These are phyloP conservation scores for Metrosideros polymorpha DNA, from an alignment of 441 rosid genomes.

Conservation along the genomic window DNA sequence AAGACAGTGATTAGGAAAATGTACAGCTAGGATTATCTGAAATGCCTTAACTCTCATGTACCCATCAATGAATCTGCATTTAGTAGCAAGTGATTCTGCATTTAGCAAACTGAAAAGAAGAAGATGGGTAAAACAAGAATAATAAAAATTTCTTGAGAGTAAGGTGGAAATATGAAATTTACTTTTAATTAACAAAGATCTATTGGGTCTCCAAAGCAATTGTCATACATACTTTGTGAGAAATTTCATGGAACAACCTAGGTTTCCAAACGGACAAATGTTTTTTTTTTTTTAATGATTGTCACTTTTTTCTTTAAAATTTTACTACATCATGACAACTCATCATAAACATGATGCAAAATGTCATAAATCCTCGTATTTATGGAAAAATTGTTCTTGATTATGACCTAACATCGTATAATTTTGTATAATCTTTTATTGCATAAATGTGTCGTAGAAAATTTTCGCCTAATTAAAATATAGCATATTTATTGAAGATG, in stretches of 20 bases:
- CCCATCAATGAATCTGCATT: background rate
- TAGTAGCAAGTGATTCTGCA: background rate
- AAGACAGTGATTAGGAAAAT: background rate
- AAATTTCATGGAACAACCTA: background rate
- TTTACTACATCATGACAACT: rapidly evolving
- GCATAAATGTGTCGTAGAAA: background rate
- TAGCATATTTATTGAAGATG: background rate
- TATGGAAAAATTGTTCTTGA: background rate
- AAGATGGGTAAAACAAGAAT: background rate
- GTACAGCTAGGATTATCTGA: background rate
- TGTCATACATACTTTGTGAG: background rate
- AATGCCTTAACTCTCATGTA: background rate
- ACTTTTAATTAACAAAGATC: background rate
- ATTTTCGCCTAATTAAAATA: background rate
- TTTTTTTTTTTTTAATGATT: no score
- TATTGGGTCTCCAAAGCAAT: background rate
- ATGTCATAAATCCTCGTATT: background rate
- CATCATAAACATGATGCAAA: background rate
- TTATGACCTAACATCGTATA: background rate
- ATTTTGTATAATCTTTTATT: background rate
- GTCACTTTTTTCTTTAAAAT: background rate
- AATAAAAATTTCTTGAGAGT: background rate
- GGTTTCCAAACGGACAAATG: rapidly evolving
- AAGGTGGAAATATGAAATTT: background rate
- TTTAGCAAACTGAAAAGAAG: background rate